These are phyloP conservation scores for Epichloe coenophiala DNA, from an alignment of 2,329 filamentous ascomycete genomes.

Conservation along the genomic window DNA sequence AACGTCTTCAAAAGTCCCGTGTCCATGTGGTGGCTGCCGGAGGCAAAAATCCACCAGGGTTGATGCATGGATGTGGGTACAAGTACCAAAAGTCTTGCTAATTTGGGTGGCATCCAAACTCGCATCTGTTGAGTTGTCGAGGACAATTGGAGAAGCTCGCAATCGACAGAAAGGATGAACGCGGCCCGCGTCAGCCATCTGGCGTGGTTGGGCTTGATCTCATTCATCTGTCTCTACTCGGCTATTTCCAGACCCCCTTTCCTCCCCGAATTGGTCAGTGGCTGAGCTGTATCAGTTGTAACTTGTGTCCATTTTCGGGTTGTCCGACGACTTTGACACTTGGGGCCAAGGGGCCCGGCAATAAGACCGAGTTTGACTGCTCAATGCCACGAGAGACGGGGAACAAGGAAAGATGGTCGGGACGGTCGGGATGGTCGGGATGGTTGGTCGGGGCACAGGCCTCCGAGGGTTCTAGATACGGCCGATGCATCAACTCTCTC, in stretches of 20 bases:
- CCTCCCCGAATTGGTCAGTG: too few species aligned
- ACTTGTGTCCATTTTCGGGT: too few species aligned
- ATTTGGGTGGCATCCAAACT: not conserved
- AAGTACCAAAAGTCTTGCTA: not conserved
- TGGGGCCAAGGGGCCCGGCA: too few species aligned
- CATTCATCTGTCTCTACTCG: too few species aligned
- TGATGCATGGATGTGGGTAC: not conserved
- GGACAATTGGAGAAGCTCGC: not conserved
- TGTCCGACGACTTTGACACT: too few species aligned
- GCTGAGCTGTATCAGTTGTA: too few species aligned
- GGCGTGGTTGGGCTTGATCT: too few species aligned
- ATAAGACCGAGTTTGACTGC: not conserved
- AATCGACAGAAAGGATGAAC: not conserved
- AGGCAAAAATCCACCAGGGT: not conserved
- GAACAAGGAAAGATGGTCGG: not conserved
- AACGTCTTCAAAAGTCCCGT: not conserved
- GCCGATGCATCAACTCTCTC: slow-evolving; percentile 12
- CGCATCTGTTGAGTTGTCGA: not conserved
- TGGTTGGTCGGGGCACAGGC: slow-evolving; percentile 5
- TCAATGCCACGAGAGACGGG: not conserved
- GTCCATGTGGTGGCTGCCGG: not conserved
- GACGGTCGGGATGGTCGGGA: not conserved
- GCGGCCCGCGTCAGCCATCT: too few species aligned
- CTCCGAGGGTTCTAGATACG: slow-evolving; percentile 7
- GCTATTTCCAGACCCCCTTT: too few species aligned